Conservation (phyloP, 2,329 filamentous ascomycete genomes). For the Fusarium anguioides region DNA sequence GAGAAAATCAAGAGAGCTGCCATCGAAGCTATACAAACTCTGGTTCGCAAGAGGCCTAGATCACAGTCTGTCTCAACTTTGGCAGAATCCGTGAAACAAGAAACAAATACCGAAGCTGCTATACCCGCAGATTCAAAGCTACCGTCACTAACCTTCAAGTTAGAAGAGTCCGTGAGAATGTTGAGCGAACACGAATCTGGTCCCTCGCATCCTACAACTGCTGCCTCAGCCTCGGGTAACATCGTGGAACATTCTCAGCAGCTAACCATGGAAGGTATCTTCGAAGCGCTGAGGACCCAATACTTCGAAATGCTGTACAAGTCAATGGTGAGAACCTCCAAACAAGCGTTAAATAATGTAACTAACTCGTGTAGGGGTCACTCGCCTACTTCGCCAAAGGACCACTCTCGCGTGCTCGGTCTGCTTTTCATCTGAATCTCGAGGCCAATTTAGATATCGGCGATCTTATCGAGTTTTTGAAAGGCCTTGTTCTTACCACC, state of each 20-base stretch:
- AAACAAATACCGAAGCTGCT: slow-evolving; percentile 28
- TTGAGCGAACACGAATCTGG: not conserved
- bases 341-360: not conserved
- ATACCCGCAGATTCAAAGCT: slow-evolving; percentile 30
- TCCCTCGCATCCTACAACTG: not conserved
- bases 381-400: slow-evolving; percentile 88
- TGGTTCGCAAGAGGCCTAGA: slow-evolving; percentile 64
- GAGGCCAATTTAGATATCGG: slow-evolving; percentile 69
- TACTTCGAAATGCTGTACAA: slow-evolving; percentile 72
- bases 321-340: slow-evolving; percentile 64
- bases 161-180: slow-evolving; percentile 24
- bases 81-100: slow-evolving; percentile 42
- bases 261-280: slow-evolving; percentile 63
- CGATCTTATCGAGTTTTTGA: slow-evolving; percentile 76
- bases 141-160: slow-evolving; percentile 34
- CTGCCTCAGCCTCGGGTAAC: not conserved
- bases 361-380: slow-evolving; percentile 65
- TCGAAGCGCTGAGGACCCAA: slow-evolving; percentile 67
- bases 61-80: slow-evolving; percentile 57
- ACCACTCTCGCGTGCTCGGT: slow-evolving; percentile 78
- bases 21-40: slow-evolving; percentile 72
- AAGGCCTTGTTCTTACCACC: slow-evolving; percentile 73
- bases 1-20: slow-evolving; percentile 67
- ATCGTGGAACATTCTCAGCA: slow-evolving; percentile 39
- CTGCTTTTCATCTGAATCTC: slow-evolving; percentile 73